These are phyloP conservation scores for Anastatica hierochuntica DNA, from an alignment of 345 rosid species.

Conservation along the genomic window DNA sequence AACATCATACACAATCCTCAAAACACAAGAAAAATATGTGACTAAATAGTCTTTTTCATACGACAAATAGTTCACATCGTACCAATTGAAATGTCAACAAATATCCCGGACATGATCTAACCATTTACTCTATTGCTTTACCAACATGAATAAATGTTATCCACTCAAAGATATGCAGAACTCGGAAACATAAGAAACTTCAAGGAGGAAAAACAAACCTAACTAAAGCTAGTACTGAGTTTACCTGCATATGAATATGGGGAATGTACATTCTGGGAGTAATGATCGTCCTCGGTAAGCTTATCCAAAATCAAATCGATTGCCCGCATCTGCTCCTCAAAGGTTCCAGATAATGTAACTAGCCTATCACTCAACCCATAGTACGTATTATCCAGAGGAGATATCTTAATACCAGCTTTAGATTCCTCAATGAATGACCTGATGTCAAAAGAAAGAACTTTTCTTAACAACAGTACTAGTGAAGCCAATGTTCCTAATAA, in stretches of 20 bases:
- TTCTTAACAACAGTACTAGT: neutral
- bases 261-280: slow-evolving; percentile 62
- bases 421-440: slow-evolving; percentile 2
- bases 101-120: neutral
- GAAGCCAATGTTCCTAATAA: neutral
- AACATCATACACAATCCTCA: slow-evolving; percentile 6
- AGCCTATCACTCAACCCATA: neutral
- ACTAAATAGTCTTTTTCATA: neutral
- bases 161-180: slow-evolving; percentile 11
- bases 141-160: neutral
- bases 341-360: slow-evolving; percentile 3
- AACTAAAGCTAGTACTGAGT: slow-evolving; percentile 12
- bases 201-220: neutral
- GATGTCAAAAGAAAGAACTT: neutral
- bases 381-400: neutral
- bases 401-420: slow-evolving; percentile 5
- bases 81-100: neutral
- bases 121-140: too few relatives aligned
- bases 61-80: too few relatives aligned
- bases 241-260: slow-evolving; percentile 92
- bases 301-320: neutral
- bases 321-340: slow-evolving; percentile 7
- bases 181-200: slow-evolving; percentile 1
- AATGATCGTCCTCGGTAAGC: slow-evolving; percentile 28
- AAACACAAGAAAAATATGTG: neutral